phyloP scores from a whole-genome alignment of 345 rosid genomes.

The Aquilaria sinensis region DNA sequence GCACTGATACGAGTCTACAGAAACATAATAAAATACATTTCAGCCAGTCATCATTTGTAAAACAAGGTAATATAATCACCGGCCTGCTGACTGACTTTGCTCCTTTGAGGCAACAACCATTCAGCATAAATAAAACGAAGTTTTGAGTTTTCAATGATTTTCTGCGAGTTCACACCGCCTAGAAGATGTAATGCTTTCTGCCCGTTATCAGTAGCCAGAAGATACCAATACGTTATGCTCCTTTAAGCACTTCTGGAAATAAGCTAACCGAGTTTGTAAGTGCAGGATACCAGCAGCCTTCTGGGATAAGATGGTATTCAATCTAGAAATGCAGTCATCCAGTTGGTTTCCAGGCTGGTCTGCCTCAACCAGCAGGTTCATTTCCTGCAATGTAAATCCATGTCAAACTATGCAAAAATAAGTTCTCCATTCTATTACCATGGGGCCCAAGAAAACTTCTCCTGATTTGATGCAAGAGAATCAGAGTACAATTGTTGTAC shows the following conservation, averaged over 20 bases:
- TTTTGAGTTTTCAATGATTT: too few relatives aligned
- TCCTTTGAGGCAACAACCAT: background rate
- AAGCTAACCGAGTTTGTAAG: constrained; percentile 70
- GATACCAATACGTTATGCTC: constrained; percentile 88
- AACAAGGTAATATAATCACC: too few relatives aligned
- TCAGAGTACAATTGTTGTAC: background rate
- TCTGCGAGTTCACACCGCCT: constrained; percentile 42
- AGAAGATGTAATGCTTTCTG: constrained; percentile 6
- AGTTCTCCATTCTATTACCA: background rate
- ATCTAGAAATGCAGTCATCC: constrained; percentile 62
- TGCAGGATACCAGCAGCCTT: constrained; percentile 88
- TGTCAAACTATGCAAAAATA: background rate
- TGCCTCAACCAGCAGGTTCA: constrained; percentile 85
- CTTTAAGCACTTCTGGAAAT: constrained; percentile 84
- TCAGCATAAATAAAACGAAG: too few relatives aligned
- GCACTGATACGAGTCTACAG: too few relatives aligned
- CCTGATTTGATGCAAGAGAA: background rate
- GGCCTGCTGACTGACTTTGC: background rate
- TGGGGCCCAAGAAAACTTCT: background rate
- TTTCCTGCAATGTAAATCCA: constrained; percentile 51
- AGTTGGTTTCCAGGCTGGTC: constrained; percentile 97
- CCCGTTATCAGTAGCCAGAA: constrained; percentile 9
- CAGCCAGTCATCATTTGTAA: too few relatives aligned
- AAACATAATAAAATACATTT: too few relatives aligned
- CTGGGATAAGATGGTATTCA: constrained; percentile 73